Conservation (phyloP, 805 yeast species). For the Zygotorulaspora chibaensis region DNA sequence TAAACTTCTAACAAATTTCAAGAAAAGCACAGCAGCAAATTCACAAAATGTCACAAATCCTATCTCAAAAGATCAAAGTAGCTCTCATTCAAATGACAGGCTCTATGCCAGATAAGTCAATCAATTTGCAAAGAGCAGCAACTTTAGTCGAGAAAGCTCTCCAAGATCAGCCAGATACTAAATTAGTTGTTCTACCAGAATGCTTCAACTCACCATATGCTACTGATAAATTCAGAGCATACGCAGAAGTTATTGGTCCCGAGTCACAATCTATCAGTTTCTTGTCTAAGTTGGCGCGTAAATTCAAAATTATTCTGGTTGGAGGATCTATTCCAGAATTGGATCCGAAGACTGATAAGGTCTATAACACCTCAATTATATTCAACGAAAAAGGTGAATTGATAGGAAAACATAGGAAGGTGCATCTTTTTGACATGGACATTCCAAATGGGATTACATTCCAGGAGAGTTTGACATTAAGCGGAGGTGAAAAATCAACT, state of each 20-base stretch:
- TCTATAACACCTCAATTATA: slow-evolving; percentile 70
- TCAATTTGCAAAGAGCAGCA: slow-evolving; percentile 67
- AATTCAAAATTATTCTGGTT: slow-evolving; percentile 57
- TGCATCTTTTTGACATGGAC: slow-evolving; percentile 86
- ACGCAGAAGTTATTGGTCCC: slow-evolving; percentile 79
- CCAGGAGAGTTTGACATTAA: slow-evolving; percentile 70
- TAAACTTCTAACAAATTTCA: too few species aligned
- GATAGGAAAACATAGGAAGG: slow-evolving; percentile 86
- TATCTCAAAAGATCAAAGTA: slow-evolving; percentile 55
- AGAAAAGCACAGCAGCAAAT: too few species aligned
- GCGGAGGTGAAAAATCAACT: slow-evolving; percentile 80
- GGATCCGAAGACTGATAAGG: slow-evolving; percentile 48
- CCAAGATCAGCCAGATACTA: slow-evolving; percentile 51
- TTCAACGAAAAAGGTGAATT: slow-evolving; percentile 69
- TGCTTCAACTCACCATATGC: slow-evolving; percentile 96
- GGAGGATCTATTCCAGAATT: slow-evolving; percentile 94
- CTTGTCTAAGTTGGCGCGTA: slow-evolving; percentile 61
- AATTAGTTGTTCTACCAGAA: slow-evolving; percentile 85
- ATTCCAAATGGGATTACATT: slow-evolving; percentile 88
- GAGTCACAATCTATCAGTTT: slow-evolving; percentile 58
- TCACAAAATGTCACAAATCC: slow-evolving; percentile 10
- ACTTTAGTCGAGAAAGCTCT: slow-evolving; percentile 62
- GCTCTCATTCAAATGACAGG: slow-evolving; percentile 87
- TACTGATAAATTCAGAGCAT: slow-evolving; percentile 77
- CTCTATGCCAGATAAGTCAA: slow-evolving; percentile 59